Evolutionary conservation across 768 basidiomycete species (phyloP), one percentile per base, ranked within the genome.

Genomic region (Glaciozyma martinii): DNA sequence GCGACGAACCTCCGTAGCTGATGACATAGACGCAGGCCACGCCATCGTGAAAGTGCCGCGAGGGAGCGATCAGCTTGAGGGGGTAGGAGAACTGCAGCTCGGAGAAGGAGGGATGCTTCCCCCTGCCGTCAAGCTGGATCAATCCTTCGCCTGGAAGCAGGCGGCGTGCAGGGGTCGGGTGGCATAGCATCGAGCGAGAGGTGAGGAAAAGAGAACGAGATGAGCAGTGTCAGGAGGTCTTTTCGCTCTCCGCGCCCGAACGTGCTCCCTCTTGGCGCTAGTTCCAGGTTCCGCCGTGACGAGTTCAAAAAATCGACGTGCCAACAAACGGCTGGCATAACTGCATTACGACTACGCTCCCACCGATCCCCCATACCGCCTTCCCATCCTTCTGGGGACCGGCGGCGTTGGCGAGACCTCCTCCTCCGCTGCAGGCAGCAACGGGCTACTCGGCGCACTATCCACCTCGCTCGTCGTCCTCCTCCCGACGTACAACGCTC

Each of bases 1-100:
- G 37, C 37, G 10, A 40, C 37, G 37, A 8, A 40, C 37, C 93
- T 0, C 93, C 93, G 71, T 97, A 98, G 43, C 84, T 85, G 63
- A 97, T 75, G 23, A 89, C 79, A 71, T 95, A 97, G 15, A 42
- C 33, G 56, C 52, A 49, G 44, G 57, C 59, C 13, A 68, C 19
- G 21, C 57, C n/a, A 0, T 53, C 59, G 30, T 59, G 29, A 56
- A 65, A 62, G 13, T 56, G 37, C 18, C 68, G 42, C 1, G 23
- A 15, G 1, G 71, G 69, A 2, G 42, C 52, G 54, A 72, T 62
- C 6, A 72, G 49, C 63, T 72, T 72, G 56, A 72, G 65, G 16
- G 71, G 71, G 60, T 63, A 72, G 29, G 54, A 49, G 65, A 62
- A 71, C 59, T 61, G 30, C n/a, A 72, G 25, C 4, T 40, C 42